Evolutionary conservation across 2,329 filamentous ascomycete species (phyloP), one percentile per base, ranked within the genome.

Genomic region (Xylaria sp.): DNA sequence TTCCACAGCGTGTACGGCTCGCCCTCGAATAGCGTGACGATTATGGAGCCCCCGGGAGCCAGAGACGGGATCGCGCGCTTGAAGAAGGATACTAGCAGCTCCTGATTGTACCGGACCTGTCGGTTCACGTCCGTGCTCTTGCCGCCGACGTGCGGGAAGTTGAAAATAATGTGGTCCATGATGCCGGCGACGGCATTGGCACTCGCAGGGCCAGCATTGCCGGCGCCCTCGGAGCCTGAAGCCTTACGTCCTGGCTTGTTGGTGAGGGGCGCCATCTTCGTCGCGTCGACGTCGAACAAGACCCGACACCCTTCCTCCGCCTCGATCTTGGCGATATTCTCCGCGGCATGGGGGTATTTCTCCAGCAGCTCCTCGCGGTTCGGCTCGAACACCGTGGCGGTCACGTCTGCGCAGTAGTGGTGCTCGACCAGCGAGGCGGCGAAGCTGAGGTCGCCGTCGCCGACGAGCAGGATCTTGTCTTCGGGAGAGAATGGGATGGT

Each of bases 1-100:
- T 98, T 98, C 96, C 96, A 99, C 0, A 98, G 86, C 1, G 93
- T 95, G 79, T 99, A 99, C 0, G 96, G 96, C 79, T 97, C 92
- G 67, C 92, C 92, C 79, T 98, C 95, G 79, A 99, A 99, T 9
- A 98, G 82, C 0, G 94, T 97, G 24, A 98, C 89, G 61, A 97
- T 81, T 62, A 98, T 89, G 74, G 87, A 78, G 42, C 89, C 90
- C 5, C 85, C 83, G 0, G 82, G 82, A 0, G 86, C 81, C 1
- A 92, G 84, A 1, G 85, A 83, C 1, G 80, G 79, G 24, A 85
- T 79, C 1, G 86, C 85, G 64, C 83, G 81, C 68, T 79, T 78
- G 81, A 93, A 93, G 81, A 93, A 93, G 51, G 84, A 82, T 14
- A 92, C 90, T 42, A 93, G 85, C 59, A 93, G 84, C 76, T 92